Evolutionary conservation across 345 rosid species (phyloP).

Genomic region (Sisymbrium altissimum): DNA sequence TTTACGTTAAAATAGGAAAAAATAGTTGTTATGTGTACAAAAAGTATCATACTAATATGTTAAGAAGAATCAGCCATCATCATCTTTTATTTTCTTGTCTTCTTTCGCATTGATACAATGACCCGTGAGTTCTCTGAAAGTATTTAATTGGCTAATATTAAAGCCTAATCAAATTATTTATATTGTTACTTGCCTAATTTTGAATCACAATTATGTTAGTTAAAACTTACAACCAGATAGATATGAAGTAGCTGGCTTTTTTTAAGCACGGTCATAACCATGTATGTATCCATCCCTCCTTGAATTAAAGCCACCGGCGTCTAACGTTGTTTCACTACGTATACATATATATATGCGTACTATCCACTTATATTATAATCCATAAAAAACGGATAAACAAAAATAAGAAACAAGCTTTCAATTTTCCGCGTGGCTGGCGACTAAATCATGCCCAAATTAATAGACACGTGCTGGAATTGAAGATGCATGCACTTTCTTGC

Average conservation of each 20-base stretch:
- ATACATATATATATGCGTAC: not conserved
- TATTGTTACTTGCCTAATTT: not conserved
- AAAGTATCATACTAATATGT: not conserved
- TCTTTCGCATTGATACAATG: not conserved
- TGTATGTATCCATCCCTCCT: not conserved
- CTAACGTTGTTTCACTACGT: too few species aligned
- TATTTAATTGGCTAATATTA: not conserved
- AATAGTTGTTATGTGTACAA: not conserved
- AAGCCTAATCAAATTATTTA: not conserved
- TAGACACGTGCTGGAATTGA: slow-evolving; percentile 30
- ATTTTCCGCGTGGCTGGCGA: slow-evolving; percentile 30
- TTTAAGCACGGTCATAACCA: not conserved
- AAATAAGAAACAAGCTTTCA: slow-evolving; percentile 19
- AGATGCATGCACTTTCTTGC: slow-evolving; percentile 38
- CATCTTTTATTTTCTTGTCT: not conserved
- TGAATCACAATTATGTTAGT: not conserved
- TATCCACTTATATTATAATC: not conserved
- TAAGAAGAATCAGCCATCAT: not conserved
- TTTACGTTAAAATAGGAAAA: not conserved
- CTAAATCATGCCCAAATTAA: slow-evolving; percentile 23
- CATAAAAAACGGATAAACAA: not conserved
- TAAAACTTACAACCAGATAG: not conserved
- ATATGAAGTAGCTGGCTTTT: not conserved
- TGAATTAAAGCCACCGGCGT: not conserved
- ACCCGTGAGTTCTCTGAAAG: not conserved